Conservation (phyloP, 257 asterid genomes). For the Jaltomata sinuosa region DNA sequence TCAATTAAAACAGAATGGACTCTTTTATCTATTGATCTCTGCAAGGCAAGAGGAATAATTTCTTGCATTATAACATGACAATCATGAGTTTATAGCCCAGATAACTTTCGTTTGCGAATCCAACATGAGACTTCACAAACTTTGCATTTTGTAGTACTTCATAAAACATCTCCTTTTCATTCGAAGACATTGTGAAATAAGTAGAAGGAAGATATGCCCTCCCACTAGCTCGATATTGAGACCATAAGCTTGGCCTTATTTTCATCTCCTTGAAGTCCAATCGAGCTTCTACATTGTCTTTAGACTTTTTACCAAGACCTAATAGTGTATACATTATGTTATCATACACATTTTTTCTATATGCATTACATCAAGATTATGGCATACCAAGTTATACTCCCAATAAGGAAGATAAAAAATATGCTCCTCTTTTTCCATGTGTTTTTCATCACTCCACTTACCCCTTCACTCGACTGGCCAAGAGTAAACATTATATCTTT, state of each 20-base stretch:
- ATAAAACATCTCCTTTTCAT: too few relatives aligned
- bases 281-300: background rate
- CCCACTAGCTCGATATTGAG: background rate
- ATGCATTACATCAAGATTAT: background rate
- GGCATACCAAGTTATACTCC: background rate
- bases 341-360: background rate
- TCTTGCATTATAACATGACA: background rate
- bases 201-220: too few relatives aligned
- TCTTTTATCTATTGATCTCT: background rate
- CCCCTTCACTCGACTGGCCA: too few relatives aligned
- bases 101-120: background rate
- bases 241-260: background rate
- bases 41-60: background rate
- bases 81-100: background rate
- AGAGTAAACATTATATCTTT: too few relatives aligned
- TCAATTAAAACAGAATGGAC: background rate
- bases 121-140: background rate
- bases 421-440: background rate
- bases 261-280: background rate
- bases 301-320: background rate
- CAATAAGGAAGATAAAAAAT: background rate
- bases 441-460: too few relatives aligned
- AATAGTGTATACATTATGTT: background rate
- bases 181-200: too few relatives aligned
- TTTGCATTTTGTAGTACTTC: background rate